Evolutionary conservation across 148 eudicot species (phyloP).

Genomic region (Camellia lanceoleosa): DNA sequence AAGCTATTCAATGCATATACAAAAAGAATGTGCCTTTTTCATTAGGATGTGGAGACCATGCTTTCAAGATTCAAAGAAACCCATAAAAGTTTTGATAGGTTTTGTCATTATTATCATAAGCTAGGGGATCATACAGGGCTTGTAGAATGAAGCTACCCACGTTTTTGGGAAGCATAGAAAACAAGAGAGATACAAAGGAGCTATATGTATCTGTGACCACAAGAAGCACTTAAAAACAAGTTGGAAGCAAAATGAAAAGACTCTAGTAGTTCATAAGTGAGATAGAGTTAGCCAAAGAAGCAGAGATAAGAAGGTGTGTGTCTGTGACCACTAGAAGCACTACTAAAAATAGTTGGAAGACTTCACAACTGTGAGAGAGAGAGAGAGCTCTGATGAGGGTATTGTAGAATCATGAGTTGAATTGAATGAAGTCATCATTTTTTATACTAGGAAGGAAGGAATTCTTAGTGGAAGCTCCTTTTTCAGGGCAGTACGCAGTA

Average conservation of each 20-base stretch:
- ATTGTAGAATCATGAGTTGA: not conserved
- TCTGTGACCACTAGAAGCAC: conserved; percentile 36
- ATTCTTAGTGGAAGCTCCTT: conserved; percentile 30
- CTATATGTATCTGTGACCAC: conserved; percentile 30
- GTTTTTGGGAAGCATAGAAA: conserved; percentile 20
- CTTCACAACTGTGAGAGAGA: not conserved
- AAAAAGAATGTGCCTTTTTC: not conserved
- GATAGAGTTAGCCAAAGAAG: too few relatives aligned
- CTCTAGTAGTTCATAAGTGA: too few relatives aligned
- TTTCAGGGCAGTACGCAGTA: conserved; percentile 19
- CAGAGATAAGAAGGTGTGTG: too few relatives aligned
- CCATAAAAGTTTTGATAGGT: not conserved
- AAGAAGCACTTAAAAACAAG: conserved; percentile 23
- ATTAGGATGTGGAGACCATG: conserved; percentile 14
- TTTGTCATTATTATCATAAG: conserved; percentile 22
- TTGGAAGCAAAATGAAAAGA: not conserved
- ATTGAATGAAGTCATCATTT: conserved; percentile 6
- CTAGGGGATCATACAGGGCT: conserved; percentile 7
- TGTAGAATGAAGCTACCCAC: conserved; percentile 22
- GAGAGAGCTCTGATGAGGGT: not conserved
- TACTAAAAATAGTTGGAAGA: conserved; percentile 21
- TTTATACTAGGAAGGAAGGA: conserved; percentile 21
- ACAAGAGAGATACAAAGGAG: too few relatives aligned
- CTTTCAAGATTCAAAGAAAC: not conserved
- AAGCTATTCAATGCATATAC: not conserved